Base-by-base conservation (phyloP, 768 basidiomycete genomes). In the Trametes elegans region DNA sequence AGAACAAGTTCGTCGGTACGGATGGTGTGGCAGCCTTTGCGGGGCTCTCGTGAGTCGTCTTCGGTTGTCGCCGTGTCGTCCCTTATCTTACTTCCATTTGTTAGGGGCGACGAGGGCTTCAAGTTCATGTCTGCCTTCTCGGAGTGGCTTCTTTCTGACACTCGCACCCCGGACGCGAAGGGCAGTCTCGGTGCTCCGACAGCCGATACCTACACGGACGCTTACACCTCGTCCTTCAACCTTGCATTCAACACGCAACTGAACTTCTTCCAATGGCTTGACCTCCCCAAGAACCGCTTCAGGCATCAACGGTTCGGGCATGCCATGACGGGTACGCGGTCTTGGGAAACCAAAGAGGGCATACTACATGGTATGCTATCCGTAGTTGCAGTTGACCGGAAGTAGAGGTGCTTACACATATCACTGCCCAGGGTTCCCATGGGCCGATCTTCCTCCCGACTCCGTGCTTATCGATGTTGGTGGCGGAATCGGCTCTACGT, bases 91-190 rank as follows among this genome's bases (percentile, higher is more conserved):
- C 13, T 16, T 35, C 26, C 19, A 23, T n/a, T n/a, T 10, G n/a
- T 1, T 14, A 40, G 57, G 49, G 89, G 88, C 59, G 88, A 90
- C 63, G 88, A 90, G 63, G 76, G 88, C 28, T 80, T 83, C 73
- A 90, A 90, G 68, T 77, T 87, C 3, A 81, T 85, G 11, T 82
- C 85, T 5, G 89, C 85, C 61, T 76, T 91, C 55, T 87, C 88
- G 0, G 89, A 91, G 34, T 64, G 70, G 26, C 64, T 68, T 36
- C 58, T 62, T n/a, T 59, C 63, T n/a, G 41, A 56, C 42, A 43
- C 56, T 2, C 38, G 51, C n/a, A 26, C 35, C 38, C 24, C 48
- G 21, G 36, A 57, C 29, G 41, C 50, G 1, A 45, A 45, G 27
- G 43, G 42, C 26, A 27, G 34, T 1, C 29, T 39, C 55, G 35